Base-by-base conservation (phyloP, 495 filamentous ascomycete species). In the Corynascus novoguineensis region DNA sequence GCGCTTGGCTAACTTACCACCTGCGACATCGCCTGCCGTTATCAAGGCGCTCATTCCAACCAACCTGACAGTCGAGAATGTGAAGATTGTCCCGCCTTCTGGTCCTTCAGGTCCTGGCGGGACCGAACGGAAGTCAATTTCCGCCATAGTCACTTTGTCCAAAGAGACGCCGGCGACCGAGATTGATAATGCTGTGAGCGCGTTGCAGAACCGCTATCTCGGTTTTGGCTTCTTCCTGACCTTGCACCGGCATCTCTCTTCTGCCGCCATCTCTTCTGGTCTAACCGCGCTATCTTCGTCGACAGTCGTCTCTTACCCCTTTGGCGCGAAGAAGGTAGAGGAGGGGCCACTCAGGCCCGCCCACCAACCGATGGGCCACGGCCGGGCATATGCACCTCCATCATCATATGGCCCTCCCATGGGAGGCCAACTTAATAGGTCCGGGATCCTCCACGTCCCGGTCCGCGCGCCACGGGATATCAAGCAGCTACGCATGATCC, bases 141-240 rank as follows among this genome's bases (percentile, higher is more conserved):
- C 88, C 9, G 92, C 91, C 5, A 90, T 97, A 66, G 86, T 93
- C 25, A 93, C 87, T 0, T 73, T 97, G 21, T 86, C 87, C 2
- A 86, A 86, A 64, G 92, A 96, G 53, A 92, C 92, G 0, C 83
- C 90, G 0, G 86, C 85, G 6, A 86, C 84, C 32, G 89, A 96
- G 47, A 95, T 97, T 27, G 92, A 97, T 64, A 77, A 81, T 22
- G 80, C 84, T 2, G 88, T 95, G 29, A 89, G 84, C 62, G 65
- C 79, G 1, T 73, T 97, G 25, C 90, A 96, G 55, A 90, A 95
- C 38, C 83, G 80, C 58, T 97, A 97, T 66, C 78, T 97, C 14
- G 92, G 92, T 14, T 88, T 79, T 62, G 92, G 92, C 0, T 93
- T 87, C 70, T 90, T 92, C 70, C 76, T 97, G 4, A 83, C 82